phyloP scores from a whole-genome alignment of 352 stramenopile genomes.

The Phytophthora rubi region DNA sequence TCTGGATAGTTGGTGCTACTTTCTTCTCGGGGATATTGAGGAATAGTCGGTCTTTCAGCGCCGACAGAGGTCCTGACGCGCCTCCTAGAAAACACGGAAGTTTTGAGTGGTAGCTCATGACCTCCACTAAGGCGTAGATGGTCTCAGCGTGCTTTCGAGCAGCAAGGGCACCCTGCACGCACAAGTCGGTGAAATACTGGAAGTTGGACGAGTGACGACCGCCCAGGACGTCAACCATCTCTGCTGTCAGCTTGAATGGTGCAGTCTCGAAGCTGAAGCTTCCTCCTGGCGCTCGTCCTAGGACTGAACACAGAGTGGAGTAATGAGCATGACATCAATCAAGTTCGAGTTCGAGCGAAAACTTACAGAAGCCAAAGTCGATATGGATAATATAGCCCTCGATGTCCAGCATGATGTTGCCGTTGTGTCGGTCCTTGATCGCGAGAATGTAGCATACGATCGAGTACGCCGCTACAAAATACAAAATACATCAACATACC shows the following conservation, averaged over 20 bases:
- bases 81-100: constrained; percentile 71
- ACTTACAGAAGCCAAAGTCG: constrained; percentile 98
- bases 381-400: constrained; percentile 98
- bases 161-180: constrained; percentile 93
- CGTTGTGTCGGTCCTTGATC: constrained; percentile 99
- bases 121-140: constrained; percentile 95
- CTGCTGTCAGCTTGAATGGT: constrained; percentile 96
- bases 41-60: constrained; percentile 73
- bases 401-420: constrained; percentile 99
- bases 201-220: constrained; percentile 93
- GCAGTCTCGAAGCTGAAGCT: constrained; percentile 97
- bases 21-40: constrained; percentile 70
- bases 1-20: constrained; percentile 74
- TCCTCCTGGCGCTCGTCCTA: constrained; percentile 82
- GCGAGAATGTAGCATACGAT: constrained; percentile 98
- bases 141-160: constrained; percentile 92
- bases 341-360: neutral
- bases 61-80: constrained; percentile 41
- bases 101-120: constrained; percentile 91
- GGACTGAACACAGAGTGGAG: constrained; percentile 41
- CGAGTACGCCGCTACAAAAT: constrained; percentile 94
- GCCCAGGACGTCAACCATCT: constrained; percentile 96
- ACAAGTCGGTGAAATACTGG: constrained; percentile 94
- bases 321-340: neutral
- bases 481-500: constrained; percentile 46